These are phyloP conservation scores for Aspergillus aculeatinus DNA, from an alignment of 2,329 filamentous ascomycete genomes.

Conservation along the genomic window DNA sequence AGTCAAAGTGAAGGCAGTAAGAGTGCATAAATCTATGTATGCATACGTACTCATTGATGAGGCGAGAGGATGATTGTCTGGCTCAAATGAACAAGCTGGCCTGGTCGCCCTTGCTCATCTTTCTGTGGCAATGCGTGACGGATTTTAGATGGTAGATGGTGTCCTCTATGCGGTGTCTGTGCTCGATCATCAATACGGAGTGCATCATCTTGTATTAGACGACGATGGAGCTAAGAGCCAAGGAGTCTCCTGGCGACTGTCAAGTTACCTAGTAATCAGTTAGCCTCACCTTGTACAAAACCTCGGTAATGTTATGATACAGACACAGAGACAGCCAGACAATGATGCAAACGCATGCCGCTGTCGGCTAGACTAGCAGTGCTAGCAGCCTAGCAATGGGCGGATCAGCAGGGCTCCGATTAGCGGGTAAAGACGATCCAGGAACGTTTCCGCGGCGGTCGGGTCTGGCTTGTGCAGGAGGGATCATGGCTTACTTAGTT, in stretches of 20 bases:
- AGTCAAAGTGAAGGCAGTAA: neutral
- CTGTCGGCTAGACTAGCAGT: neutral
- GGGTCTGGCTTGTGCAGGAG: neutral
- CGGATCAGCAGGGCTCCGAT: slow-evolving; percentile 21
- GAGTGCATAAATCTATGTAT: no score
- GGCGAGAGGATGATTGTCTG: neutral
- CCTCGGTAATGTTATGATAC: neutral
- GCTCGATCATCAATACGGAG: neutral
- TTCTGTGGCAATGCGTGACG: no score
- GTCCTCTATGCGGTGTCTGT: slow-evolving; percentile 3
- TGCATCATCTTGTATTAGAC: no score
- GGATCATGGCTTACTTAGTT: neutral
- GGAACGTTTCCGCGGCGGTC: slow-evolving; percentile 19
- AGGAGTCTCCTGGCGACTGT: no score
- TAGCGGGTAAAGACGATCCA: slow-evolving; percentile 18
- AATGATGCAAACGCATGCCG: slow-evolving; percentile 1
- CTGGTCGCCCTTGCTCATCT: slow-evolving; percentile 8
- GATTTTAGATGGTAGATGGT: no score
- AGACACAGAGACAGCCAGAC: neutral
- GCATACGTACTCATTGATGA: neutral
- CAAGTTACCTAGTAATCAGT: no score
- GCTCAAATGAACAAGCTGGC: slow-evolving; percentile 1
- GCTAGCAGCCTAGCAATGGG: neutral
- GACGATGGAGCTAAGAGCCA: no score
- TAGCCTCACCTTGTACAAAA: no score